These are phyloP conservation scores for Raphanus raphanistrum DNA, from an alignment of 345 rosid species.

Conservation along the genomic window DNA sequence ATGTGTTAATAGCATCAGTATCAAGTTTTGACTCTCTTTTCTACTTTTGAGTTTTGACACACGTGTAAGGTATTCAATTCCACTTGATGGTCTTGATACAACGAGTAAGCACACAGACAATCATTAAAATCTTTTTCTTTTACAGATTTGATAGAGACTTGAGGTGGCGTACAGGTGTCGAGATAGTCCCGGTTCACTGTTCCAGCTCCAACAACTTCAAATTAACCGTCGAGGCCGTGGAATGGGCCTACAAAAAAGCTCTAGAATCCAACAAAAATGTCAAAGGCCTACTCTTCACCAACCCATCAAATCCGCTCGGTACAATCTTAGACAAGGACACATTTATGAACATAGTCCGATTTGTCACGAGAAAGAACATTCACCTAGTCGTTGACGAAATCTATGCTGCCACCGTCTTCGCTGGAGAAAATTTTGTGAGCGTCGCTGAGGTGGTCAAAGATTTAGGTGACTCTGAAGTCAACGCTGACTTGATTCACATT, in stretches of 20 bases:
- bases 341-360: conserved; percentile 47
- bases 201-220: conserved; percentile 67
- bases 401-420: conserved; percentile 69
- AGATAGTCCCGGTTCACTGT: conserved; percentile 61
- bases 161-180: conserved; percentile 79
- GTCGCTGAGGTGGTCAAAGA: conserved; percentile 61
- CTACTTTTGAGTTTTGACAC: conserved; percentile 9
- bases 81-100: neutral
- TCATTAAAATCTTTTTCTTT: neutral
- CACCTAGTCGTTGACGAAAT: conserved; percentile 86
- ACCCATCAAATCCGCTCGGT: conserved; percentile 92
- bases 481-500: conserved; percentile 66
- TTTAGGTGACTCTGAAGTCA: conserved; percentile 37
- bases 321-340: conserved; percentile 56
- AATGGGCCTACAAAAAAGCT: conserved; percentile 58
- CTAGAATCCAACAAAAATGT: conserved; percentile 47
- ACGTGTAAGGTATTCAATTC: conserved; percentile 18
- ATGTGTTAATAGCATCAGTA: conserved; percentile 17
- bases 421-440: conserved; percentile 56
- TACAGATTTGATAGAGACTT: conserved; percentile 79
- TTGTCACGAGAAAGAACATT: conserved; percentile 55
- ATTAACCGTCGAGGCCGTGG: conserved; percentile 53
- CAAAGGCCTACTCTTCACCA: conserved; percentile 73
- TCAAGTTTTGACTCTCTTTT: conserved; percentile 26
- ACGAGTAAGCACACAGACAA: neutral